Base-by-base conservation (phyloP, 2,329 filamentous ascomycete genomes). In the Cordyceps pruinosa region DNA sequence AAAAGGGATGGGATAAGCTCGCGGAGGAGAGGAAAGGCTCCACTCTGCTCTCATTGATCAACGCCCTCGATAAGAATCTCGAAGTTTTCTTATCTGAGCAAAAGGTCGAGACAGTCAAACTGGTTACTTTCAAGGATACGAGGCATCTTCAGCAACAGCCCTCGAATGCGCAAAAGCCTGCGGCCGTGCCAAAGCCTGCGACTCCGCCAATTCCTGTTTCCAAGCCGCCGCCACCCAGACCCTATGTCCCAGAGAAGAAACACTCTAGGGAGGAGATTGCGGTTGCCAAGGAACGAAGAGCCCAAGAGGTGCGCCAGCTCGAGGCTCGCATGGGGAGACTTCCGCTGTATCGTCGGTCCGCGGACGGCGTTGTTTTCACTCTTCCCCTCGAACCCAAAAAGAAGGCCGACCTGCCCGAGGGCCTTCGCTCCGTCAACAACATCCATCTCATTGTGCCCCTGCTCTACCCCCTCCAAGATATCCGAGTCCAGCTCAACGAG, bases 271-370 rank as follows among this genome's bases (percentile, higher is more conserved):
- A 85, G 47, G 78, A 90, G 66, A 84, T 82, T 58, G 72, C 74
- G 4, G 75, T 80, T 59, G 89, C 89, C 32, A 82, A 83, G 65
- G 78, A 80, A 41, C 80, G 80, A 55, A 77, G 89, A 59, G 81
- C 84, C 21, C 74, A 79, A 48, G 87, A 93, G 66, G 81, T 82
- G 25, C 81, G 85, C 37, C 88, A 91, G 65, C 77, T 94, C 0
- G 88, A 92, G 72, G 81, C 88, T 28, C 83, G 89, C 32, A 84
- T 94, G 77, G 82, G 86, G 17, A 79, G 86, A 62, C 68, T 87
- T 50, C 77, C 83, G 1, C 70, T 83, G 35, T 94, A 88, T 66
- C 80, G 83, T 30, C 88, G 86, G 61, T 86, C 85, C 1, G 74
- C 79, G 30, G 87, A 92, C 69, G 88, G 87, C 1, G 76, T 86